These are phyloP conservation scores for Suhomyces yuchorum DNA, from an alignment of 1,139 yeast genomes.

Conservation along the genomic window DNA sequence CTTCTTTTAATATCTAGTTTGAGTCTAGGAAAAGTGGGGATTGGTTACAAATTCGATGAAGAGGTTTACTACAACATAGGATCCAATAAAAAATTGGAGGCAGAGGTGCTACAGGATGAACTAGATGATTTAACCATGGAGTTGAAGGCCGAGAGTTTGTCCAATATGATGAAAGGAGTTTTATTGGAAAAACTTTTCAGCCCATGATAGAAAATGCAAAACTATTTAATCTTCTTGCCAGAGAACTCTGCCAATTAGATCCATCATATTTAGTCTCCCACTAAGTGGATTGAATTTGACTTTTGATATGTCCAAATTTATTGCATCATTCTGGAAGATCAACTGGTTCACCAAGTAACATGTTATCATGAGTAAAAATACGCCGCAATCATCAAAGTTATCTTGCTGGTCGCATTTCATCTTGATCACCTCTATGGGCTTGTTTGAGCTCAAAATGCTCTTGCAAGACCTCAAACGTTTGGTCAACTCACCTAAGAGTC, in stretches of 20 bases:
- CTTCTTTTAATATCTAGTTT: slow-evolving; percentile 28
- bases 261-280: slow-evolving; percentile 27
- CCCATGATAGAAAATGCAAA: slow-evolving; percentile 11
- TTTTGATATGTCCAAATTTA: slow-evolving; percentile 30
- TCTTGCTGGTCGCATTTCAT: slow-evolving; percentile 46
- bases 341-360: slow-evolving; percentile 31
- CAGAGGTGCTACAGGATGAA: slow-evolving; percentile 17
- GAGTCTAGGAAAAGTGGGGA: slow-evolving; percentile 32
- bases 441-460: slow-evolving; percentile 20
- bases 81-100: slow-evolving; percentile 10
- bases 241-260: slow-evolving; percentile 12
- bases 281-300: slow-evolving; percentile 34
- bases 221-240: slow-evolving; percentile 20
- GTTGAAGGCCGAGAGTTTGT: slow-evolving; percentile 30
- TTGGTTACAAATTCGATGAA: slow-evolving; percentile 28
- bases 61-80: slow-evolving; percentile 28
- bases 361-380: slow-evolving; percentile 44
- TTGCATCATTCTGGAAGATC: slow-evolving; percentile 10
- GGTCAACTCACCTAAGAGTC: slow-evolving; percentile 26
- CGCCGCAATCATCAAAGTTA: slow-evolving; percentile 52
- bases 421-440: slow-evolving; percentile 26
- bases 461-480: slow-evolving; percentile 28
- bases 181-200: slow-evolving; percentile 29
- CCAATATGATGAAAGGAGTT: slow-evolving; percentile 30
- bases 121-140: slow-evolving; percentile 27